These are phyloP conservation scores for Trypanosoma platydactyli DNA, from an alignment of 208 protist species.

Conservation along the genomic window DNA sequence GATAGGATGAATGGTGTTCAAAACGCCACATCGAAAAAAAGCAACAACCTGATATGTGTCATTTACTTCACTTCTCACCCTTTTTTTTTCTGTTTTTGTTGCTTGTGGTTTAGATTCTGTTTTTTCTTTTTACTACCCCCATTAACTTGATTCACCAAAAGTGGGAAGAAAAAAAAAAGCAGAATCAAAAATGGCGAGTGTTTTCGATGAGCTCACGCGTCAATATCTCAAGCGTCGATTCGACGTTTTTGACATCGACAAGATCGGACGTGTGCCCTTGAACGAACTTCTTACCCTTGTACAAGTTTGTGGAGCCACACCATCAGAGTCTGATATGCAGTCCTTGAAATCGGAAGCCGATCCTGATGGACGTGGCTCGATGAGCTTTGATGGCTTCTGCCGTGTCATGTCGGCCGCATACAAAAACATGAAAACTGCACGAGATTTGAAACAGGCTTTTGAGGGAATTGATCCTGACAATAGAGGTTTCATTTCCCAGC, in stretches of 20 bases:
- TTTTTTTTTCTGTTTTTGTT: slow-evolving; percentile 21
- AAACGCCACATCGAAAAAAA: too few species aligned
- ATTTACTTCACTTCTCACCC: slow-evolving; percentile 23
- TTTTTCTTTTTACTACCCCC: slow-evolving; percentile 15
- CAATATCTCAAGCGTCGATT: slow-evolving; percentile 73
- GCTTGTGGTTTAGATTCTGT: slow-evolving; percentile 9
- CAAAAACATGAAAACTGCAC: slow-evolving; percentile 42
- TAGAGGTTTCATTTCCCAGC: slow-evolving; percentile 89
- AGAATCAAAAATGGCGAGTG: slow-evolving; percentile 18
- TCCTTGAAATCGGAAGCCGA: slow-evolving; percentile 60
- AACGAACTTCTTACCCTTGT: slow-evolving; percentile 58
- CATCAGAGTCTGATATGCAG: slow-evolving; percentile 64
- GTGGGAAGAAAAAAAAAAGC: background rate
- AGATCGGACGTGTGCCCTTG: slow-evolving; percentile 66
- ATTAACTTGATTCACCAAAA: slow-evolving; percentile 10
- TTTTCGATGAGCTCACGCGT: slow-evolving; percentile 41
- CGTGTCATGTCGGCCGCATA: slow-evolving; percentile 61
- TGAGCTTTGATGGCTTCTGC: slow-evolving; percentile 81
- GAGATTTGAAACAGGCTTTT: slow-evolving; percentile 93
- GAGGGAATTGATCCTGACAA: slow-evolving; percentile 93
- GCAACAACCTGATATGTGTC: background rate
- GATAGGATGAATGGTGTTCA: too few species aligned
- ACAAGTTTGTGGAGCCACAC: slow-evolving; percentile 70
- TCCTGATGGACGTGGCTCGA: slow-evolving; percentile 58
- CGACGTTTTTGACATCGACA: slow-evolving; percentile 77